phyloP scores from a whole-genome alignment of 768 basidiomycete species.

The Jaapia argillacea region DNA sequence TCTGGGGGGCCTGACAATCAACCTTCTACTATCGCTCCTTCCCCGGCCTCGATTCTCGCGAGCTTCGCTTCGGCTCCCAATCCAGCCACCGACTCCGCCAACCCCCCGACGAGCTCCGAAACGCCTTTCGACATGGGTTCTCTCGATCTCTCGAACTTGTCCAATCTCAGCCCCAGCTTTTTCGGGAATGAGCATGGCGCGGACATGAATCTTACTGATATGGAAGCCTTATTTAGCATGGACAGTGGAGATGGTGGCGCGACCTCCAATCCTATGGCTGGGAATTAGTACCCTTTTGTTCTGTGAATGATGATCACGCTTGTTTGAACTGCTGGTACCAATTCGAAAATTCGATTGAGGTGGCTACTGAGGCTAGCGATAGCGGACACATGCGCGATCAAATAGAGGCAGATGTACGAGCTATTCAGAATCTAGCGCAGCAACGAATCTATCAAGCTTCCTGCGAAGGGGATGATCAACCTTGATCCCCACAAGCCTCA shows the following conservation, averaged over 20 bases:
- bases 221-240: constrained; percentile 46
- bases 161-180: constrained; percentile 28
- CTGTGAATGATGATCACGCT: no score
- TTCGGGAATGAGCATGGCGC: constrained; percentile 25
- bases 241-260: constrained; percentile 4
- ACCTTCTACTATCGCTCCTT: not conserved
- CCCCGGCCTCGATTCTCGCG: not conserved
- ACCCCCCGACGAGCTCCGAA: constrained; percentile 14
- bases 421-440: no score
- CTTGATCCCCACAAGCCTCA: constrained; percentile 47
- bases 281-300: no score
- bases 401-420: no score
- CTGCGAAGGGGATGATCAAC: constrained; percentile 60
- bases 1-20: not conserved
- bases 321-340: no score
- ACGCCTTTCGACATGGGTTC: constrained; percentile 37
- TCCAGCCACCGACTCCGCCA: constrained; percentile 9
- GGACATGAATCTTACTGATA: constrained; percentile 39
- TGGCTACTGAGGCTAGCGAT: no score
- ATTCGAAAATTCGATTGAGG: no score
- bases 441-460: constrained; percentile 49
- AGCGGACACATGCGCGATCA: no score
- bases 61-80: not conserved
- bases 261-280: no score
- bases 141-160: constrained; percentile 31